Evolutionary conservation across 2,329 filamentous ascomycete genomes (phyloP).

Genomic region (Venturia nashicola): DNA sequence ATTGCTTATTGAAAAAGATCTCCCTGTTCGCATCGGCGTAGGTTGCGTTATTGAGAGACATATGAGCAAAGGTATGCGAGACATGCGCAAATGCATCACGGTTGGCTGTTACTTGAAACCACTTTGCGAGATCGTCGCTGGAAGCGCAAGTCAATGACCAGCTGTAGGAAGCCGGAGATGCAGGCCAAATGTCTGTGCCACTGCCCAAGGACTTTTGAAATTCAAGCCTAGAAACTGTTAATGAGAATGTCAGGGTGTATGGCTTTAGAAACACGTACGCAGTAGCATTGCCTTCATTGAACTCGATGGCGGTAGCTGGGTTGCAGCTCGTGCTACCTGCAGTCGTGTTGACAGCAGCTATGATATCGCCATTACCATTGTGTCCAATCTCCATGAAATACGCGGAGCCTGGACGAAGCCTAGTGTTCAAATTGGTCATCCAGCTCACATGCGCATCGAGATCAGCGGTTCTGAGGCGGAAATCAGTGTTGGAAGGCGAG

Average conservation of each 20-base stretch:
- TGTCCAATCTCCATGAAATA: constrained; percentile 44
- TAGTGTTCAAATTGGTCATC: constrained; percentile 29
- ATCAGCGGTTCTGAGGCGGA: constrained; percentile 35
- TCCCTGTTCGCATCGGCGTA: constrained; percentile 3
- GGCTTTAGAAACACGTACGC: background rate
- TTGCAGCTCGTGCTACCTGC: background rate
- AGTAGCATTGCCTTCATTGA: constrained; percentile 20
- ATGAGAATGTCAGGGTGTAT: background rate
- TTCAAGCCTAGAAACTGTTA: constrained; percentile 17
- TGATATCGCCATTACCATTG: constrained; percentile 44
- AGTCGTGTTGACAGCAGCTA: constrained; percentile 17
- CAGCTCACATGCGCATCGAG: constrained; percentile 35
- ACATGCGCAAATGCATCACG: constrained; percentile 8
- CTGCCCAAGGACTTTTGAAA: constrained; percentile 37
- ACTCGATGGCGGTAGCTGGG: constrained; percentile 17
- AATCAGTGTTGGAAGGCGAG: constrained; percentile 28
- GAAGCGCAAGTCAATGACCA: constrained; percentile 4
- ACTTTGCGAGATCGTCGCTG: background rate
- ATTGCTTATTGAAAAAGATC: constrained; percentile 3
- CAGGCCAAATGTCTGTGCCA: constrained; percentile 38
- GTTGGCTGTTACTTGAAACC: constrained; percentile 4
- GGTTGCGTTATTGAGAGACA: constrained; percentile 1
- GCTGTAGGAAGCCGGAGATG: constrained; percentile 10
- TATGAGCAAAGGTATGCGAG: constrained; percentile 5
- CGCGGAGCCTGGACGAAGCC: constrained; percentile 38